Evolutionary conservation across 2,329 filamentous ascomycete genomes (phyloP), one percentile per base, ranked within the genome.

Genomic region (Fusarium lateritium): DNA sequence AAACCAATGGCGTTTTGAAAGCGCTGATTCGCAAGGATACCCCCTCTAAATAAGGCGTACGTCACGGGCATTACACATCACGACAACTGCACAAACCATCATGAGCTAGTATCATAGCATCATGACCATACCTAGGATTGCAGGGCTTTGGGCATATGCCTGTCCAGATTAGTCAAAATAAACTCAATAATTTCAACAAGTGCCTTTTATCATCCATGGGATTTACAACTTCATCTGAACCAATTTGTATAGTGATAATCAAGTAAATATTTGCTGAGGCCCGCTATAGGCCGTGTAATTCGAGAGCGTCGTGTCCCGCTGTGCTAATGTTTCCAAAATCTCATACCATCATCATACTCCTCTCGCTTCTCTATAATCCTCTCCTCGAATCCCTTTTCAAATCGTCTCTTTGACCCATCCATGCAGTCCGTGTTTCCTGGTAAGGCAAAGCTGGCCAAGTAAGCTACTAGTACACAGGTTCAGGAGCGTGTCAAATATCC

Each of bases 391-490:
- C 56, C 54, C 55, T 21, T 64, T 45, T 45, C 44, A 11, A 50
- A 11, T 51, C 19, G 28, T 17, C 33, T 34, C 38, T 55, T 34
- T 52, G 36, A 54, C 62, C 51, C 52, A 51, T 62, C 64, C 38
- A 42, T 60, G 44, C 58, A 62, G 34, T 57, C 40, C 69, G 58
- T 50, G n/a, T 34, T 60, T 57, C 15, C 50, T 56, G 49, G 52
- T 53, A 53, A 51, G 54, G 26, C 56, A 67, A 59, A 56, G 45
- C 49, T 7, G 7, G 5, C 6, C 52, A 55, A 55, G 56, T 62
- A 57, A 62, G 67, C 56, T 73, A 72, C 62, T 73, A 58, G 46
- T 74, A 74, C 72, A 74, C 51, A 40, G 57, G 56, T 56, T 54
- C 33, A 59, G 28, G 42, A 47, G 28, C 21, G 11, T n/a, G 15